These are phyloP conservation scores for Colletotrichum scovillei DNA, from an alignment of 2,329 filamentous ascomycete species.

Conservation along the genomic window DNA sequence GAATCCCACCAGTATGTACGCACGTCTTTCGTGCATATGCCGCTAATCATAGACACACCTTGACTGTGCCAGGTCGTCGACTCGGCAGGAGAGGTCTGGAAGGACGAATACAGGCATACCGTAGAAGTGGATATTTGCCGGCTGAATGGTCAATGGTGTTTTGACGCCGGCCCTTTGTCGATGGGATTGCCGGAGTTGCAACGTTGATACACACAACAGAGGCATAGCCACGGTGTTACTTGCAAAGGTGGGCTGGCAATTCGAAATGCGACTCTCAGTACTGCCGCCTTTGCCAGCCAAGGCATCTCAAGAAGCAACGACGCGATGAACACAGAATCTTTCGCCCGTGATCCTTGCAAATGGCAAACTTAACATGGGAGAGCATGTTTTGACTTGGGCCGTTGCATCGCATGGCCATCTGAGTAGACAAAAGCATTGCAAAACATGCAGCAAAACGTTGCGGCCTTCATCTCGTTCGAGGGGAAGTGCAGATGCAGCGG, in stretches of 20 bases:
- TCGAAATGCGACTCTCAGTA: not conserved
- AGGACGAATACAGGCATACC: constrained; percentile 24
- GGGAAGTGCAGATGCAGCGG: constrained; percentile 20
- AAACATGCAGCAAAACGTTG: constrained; percentile 16
- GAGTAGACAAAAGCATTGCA: constrained; percentile 1
- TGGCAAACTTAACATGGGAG: not conserved
- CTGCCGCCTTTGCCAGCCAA: not conserved
- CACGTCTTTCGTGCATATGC: constrained; percentile 39
- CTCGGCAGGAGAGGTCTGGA: constrained; percentile 21
- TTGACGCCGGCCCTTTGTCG: constrained; percentile 10
- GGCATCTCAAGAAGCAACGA: constrained; percentile 8
- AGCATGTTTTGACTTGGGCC: constrained; percentile 13
- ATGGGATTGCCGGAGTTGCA: constrained; percentile 5
- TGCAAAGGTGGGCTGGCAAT: not conserved
- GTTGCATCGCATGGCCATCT: constrained; percentile 21
- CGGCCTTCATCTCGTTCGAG: constrained; percentile 23
- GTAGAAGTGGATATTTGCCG: constrained; percentile 19
- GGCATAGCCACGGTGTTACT: constrained; percentile 10
- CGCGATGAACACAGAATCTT: constrained; percentile 10
- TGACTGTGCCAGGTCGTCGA: constrained; percentile 29
- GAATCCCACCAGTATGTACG: constrained; percentile 34
- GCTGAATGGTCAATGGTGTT: not conserved
- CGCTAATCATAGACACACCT: constrained; percentile 32
- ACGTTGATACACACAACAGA: constrained; percentile 3
- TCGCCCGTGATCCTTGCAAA: constrained; percentile 12